A percentile compares a stretch with the other conserved stretches of the same genome.
Evolutionary conservation across 768 basidiomycete species (phyloP).

Genomic region (Mycena haematopus): DNA sequence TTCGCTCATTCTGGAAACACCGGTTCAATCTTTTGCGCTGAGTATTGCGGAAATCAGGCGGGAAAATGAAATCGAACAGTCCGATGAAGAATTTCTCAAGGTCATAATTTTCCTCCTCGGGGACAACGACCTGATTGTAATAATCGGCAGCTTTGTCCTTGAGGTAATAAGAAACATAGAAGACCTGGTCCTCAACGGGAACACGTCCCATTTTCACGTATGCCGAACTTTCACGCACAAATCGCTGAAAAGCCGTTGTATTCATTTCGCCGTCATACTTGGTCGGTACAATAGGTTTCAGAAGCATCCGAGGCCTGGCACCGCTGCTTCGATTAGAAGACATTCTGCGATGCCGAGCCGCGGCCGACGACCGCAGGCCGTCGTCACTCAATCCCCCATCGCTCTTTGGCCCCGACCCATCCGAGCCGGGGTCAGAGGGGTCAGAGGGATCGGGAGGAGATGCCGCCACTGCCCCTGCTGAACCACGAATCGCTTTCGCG

Average conservation of each 20-base stretch:
- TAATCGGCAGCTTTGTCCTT: too few relatives aligned
- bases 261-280: neutral
- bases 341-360: neutral
- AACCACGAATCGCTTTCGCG: neutral
- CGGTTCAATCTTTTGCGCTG: too few relatives aligned
- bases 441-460: neutral
- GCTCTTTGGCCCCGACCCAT: neutral
- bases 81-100: too few relatives aligned
- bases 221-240: neutral
- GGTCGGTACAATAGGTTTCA: neutral
- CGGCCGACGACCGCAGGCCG: neutral
- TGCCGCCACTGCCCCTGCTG: neutral
- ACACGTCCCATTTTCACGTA: too few relatives aligned
- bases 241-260: neutral
- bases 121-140: too few relatives aligned
- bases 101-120: too few relatives aligned
- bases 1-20: too few relatives aligned
- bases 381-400: neutral
- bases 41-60: too few relatives aligned
- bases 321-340: neutral
- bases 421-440: neutral
- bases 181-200: too few relatives aligned
- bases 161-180: too few relatives aligned
- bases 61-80: too few relatives aligned
- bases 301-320: neutral